phyloP scores from a whole-genome alignment of 371 early-diverging fungal species.

The Rhizomucor pusillus region DNA sequence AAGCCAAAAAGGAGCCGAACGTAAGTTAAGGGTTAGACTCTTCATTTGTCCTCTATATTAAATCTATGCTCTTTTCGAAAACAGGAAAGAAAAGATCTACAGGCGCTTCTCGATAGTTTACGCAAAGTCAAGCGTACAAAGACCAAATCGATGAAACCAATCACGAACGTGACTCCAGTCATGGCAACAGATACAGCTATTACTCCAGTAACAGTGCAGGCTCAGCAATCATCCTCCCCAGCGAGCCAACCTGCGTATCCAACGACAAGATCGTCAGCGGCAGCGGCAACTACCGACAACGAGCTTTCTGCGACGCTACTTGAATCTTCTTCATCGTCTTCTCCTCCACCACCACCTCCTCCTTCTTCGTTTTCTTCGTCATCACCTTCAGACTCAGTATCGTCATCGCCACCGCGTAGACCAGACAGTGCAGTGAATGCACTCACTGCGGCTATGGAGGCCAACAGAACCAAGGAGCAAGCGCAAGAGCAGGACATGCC shows the following conservation, averaged over 20 bases:
- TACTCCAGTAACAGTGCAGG: conserved; percentile 39
- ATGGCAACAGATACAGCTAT: conserved; percentile 26
- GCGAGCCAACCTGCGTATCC: conserved; percentile 3
- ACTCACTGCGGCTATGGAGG: conserved; percentile 32
- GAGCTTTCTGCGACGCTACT: too few relatives aligned
- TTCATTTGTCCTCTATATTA: not conserved
- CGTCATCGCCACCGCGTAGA: too few relatives aligned
- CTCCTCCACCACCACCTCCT: not conserved
- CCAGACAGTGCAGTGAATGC: conserved; percentile 13
- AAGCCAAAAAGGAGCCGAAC: conserved; percentile 13
- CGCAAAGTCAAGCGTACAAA: conserved; percentile 14
- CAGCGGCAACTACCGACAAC: not conserved
- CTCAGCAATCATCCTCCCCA: conserved; percentile 17
- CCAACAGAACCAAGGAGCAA: not conserved
- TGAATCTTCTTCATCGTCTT: too few relatives aligned
- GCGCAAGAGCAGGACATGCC: conserved; percentile 42
- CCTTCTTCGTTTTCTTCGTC: too few relatives aligned
- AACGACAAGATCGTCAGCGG: not conserved
- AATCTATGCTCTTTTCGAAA: not conserved
- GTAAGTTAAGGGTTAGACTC: too few relatives aligned
- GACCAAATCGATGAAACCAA: conserved; percentile 15
- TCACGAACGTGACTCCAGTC: conserved; percentile 31
- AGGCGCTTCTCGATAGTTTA: conserved; percentile 27
- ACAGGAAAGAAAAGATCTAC: conserved; percentile 10
- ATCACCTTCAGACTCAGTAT: too few relatives aligned